Evolutionary conservation across 2,329 filamentous ascomycete genomes (phyloP), one percentile per base, ranked within the genome.

Genomic region (Penicillium italicum): DNA sequence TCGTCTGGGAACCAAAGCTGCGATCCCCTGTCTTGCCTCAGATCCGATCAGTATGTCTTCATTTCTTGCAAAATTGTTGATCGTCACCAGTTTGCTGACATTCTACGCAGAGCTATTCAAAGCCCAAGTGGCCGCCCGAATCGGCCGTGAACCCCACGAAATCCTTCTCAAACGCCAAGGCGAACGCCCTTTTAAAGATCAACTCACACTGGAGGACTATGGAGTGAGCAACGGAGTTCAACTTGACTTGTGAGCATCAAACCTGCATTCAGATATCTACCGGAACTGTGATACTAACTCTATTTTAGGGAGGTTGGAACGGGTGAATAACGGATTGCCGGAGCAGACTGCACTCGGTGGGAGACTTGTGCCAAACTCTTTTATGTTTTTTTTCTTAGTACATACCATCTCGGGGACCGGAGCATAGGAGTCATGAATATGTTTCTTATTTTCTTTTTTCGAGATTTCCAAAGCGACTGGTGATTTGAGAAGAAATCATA

Each of bases 81-180:
- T 40, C 10, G 11, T 28, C 24, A 20, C 22, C 10, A 40, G 14
- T 18, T 42, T 34, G 14, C 44, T 59, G 62, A 60, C 50, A 34
- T 31, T 20, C 22, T 37, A 41, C 38, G 22, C 59, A 79, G 77
- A 87, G 61, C 82, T 92, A 58, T 91, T 97, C 77, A 97, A 97
- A 77, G 87, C 91, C 44, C 88, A 95, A 80, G 91, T 97, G 24
- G 92, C 92, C 5, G 90, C 90, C 38, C 84, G 89, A 60, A 95
- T 97, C 66, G 93, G 93, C 2, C 84, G 93, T 34, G 87, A 95
- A 65, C 88, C 92, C 42, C 89, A 93, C 69, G 91, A 97, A 76
- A 96, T 97, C 61, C 80, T 97, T 76, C 75, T 97, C 57, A 94
- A 95, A 79, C 81, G 93, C 63, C 93, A 97, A 75, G 90, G 92